phyloP scores from a whole-genome alignment of 2,329 filamentous ascomycete species.

The Shiraia sp. region DNA sequence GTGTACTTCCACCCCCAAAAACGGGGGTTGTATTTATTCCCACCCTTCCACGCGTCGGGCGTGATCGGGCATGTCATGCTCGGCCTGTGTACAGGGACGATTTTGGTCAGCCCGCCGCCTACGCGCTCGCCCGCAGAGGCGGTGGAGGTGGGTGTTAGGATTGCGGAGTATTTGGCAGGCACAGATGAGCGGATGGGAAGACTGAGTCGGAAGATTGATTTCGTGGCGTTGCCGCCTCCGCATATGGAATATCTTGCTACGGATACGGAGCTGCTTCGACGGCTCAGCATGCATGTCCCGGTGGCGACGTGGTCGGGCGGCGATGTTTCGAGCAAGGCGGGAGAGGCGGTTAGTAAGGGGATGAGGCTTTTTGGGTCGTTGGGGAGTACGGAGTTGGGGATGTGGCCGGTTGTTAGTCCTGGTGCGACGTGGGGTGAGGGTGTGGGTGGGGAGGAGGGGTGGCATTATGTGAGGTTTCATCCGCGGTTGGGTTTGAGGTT shows the following conservation, averaged over 20 bases:
- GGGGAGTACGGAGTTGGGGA: constrained; percentile 15
- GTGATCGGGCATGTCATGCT: constrained; percentile 6
- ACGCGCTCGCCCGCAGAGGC: background rate
- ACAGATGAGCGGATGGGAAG: background rate
- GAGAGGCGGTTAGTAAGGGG: constrained; percentile 2
- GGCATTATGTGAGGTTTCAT: constrained; percentile 12
- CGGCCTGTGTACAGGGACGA: constrained; percentile 5
- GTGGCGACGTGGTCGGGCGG: constrained; percentile 13
- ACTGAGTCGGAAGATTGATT: constrained; percentile 1
- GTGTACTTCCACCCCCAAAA: background rate
- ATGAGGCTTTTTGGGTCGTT: constrained; percentile 4
- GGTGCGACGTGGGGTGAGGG: background rate
- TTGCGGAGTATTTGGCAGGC: constrained; percentile 1
- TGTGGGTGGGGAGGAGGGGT: constrained; percentile 3
- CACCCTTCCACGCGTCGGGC: constrained; percentile 13
- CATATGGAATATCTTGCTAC: constrained; percentile 8
- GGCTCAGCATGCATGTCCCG: background rate
- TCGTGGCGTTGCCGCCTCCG: constrained; percentile 4
- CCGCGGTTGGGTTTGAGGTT: constrained; percentile 14
- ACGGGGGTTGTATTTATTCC: constrained; percentile 6
- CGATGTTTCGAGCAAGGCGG: constrained; percentile 7
- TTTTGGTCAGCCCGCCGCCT: constrained; percentile 5
- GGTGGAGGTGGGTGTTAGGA: background rate
- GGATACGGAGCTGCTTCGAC: constrained; percentile 4
- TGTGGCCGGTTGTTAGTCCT: constrained; percentile 5